Conservation (phyloP, 2,329 filamentous ascomycete species). For the Colletotrichum noveboracense region DNA sequence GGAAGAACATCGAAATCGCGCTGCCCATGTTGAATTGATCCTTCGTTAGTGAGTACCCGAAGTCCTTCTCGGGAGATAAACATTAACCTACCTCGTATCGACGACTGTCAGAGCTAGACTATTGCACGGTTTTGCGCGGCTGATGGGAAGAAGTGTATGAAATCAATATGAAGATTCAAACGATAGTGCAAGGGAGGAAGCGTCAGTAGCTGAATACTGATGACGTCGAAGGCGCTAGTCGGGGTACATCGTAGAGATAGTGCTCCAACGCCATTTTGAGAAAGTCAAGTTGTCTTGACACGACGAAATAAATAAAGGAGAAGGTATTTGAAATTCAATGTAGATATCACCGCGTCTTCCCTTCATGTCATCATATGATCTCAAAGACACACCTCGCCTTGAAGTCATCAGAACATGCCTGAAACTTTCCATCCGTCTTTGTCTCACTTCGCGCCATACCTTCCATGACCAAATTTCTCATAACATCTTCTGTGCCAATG, state of each 20-base stretch:
- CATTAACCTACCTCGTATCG: fast-evolving
- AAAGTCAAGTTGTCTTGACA: background rate
- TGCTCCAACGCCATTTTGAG: background rate
- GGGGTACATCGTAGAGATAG: background rate
- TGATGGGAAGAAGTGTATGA: background rate
- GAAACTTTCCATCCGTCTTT: background rate
- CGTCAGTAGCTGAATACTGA: background rate
- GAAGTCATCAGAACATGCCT: background rate
- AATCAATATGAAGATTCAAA: background rate
- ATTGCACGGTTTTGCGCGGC: background rate
- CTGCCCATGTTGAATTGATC: background rate
- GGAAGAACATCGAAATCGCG: background rate
- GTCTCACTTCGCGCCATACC: too few species aligned
- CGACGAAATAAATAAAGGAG: too few species aligned
- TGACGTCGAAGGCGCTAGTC: background rate
- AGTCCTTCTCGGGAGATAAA: background rate
- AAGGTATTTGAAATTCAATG: background rate
- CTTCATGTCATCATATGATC: background rate
- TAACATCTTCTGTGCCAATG: background rate
- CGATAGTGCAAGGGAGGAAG: background rate
- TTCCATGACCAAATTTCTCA: background rate
- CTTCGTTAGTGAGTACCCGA: background rate
- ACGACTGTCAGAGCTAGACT: fast-evolving
- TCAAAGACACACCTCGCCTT: background rate
- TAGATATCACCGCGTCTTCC: background rate